Conservation (phyloP, 2,329 filamentous ascomycete species). For the Monosporascus sp. region DNA sequence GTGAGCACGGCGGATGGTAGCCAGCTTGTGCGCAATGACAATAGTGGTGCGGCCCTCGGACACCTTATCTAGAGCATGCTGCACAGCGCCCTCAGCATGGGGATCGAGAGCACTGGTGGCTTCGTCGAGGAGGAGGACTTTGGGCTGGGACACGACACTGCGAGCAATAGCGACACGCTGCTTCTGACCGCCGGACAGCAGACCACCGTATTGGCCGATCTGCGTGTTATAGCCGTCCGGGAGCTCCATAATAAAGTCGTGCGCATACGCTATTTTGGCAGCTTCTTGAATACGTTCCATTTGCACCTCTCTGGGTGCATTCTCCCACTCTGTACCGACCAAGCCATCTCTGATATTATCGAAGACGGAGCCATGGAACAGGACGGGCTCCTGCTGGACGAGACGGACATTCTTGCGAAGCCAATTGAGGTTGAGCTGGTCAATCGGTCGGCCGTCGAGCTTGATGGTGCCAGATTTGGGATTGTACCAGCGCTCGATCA, state of each 20-base stretch:
- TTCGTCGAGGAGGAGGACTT: slow-evolving; percentile 68
- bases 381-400: slow-evolving; percentile 82
- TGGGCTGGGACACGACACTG: slow-evolving; percentile 57
- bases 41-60: slow-evolving; percentile 80
- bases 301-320: slow-evolving; percentile 58
- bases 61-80: slow-evolving; percentile 70
- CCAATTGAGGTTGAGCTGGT: slow-evolving; percentile 77
- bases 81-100: slow-evolving; percentile 71
- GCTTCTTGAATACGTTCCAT: slow-evolving; percentile 67
- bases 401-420: slow-evolving; percentile 81
- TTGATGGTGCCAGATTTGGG: slow-evolving; percentile 73
- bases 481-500: slow-evolving; percentile 87
- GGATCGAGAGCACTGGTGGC: slow-evolving; percentile 37
- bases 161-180: slow-evolving; percentile 88
- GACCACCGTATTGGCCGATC: slow-evolving; percentile 75
- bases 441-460: slow-evolving; percentile 75
- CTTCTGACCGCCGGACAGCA: slow-evolving; percentile 84
- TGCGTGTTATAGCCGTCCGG: slow-evolving; percentile 77
- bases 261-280: slow-evolving; percentile 81
- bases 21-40: slow-evolving; percentile 80
- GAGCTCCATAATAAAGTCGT: slow-evolving; percentile 79
- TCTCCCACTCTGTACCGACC: slow-evolving; percentile 35
- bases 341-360: slow-evolving; percentile 78
- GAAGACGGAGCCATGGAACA: slow-evolving; percentile 81
- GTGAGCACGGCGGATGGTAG: slow-evolving; percentile 87